Evolutionary conservation across 495 filamentous ascomycete species (phyloP), one percentile per base, ranked within the genome.

Genomic region (Lichenothelia convexa): DNA sequence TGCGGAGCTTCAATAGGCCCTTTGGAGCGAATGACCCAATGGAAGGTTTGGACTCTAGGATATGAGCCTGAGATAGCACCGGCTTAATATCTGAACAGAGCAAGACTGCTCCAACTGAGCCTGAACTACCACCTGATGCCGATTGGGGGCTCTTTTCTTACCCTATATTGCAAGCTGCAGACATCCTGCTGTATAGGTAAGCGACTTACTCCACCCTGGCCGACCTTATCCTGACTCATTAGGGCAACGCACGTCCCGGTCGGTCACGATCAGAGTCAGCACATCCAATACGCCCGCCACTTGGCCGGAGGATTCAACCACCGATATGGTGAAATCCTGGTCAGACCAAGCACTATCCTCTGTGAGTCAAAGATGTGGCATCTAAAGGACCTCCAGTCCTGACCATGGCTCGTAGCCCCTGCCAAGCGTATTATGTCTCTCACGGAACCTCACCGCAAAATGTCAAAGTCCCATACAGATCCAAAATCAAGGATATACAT

Each of bases 111-210:
- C 46, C 77, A 18, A 52, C 67, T 5, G 63, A 75, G 7, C 61
- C 75, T 27, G 50, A 62, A 1, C 62, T 57, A 2, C 53, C 70
- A 2, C 50, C 76, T 1, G 57, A 74, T 30, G 56, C 91, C 36
- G 85, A 85, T 48, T 67, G 92, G 9, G 91, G 89, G n/a, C 65
- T 97, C 4, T 92, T 93, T 61, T 89, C 84, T 7, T 97, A 97
- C 50, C 89, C 89, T 11, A 82, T 97, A 17, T 69, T 97, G 9
- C 86, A 94, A 53, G 87, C 89, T 19, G 89, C 91, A 21, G 89
- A 97, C 55, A 81, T 97, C 30, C 68, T 97, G 18, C 64, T 93
- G 11, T 81, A 95, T 31, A 29, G n/a, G n/a, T n/a, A n/a, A n/a
- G n/a, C n/a, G n/a, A n/a, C n/a, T n/a, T n/a, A n/a, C n/a, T n/a